These are phyloP conservation scores for Saccharomyces uvarum DNA, from an alignment of 1,139 yeast species.

Conservation along the genomic window DNA sequence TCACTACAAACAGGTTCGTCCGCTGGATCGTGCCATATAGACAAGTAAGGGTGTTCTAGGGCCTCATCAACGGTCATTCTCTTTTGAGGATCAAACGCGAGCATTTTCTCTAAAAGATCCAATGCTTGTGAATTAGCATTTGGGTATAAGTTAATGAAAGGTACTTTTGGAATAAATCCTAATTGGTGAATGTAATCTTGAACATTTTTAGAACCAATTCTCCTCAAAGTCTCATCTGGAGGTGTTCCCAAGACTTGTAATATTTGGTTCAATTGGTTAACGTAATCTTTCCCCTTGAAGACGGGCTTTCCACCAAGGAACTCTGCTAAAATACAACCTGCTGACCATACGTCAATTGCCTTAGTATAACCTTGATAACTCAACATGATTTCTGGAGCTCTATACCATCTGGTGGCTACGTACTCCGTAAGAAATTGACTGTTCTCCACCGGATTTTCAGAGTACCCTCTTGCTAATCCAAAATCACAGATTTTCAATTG, in stretches of 20 bases:
- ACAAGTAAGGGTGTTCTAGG: conserved; percentile 76
- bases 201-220: conserved; percentile 84
- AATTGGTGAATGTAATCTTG: conserved; percentile 85
- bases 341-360: conserved; percentile 96
- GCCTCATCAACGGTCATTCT: conserved; percentile 89
- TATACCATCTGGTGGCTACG: conserved; percentile 96
- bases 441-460: conserved; percentile 74
- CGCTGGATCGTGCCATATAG: conserved; percentile 93
- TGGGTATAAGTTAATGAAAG: conserved; percentile 69
- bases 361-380: conserved; percentile 88
- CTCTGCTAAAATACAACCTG: conserved; percentile 93
- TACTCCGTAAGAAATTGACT: conserved; percentile 92
- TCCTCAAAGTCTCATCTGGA: conserved; percentile 66
- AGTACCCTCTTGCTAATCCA: conserved; percentile 93
- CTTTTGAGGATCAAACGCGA: conserved; percentile 78
- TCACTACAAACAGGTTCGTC: conserved; percentile 85
- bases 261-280: conserved; percentile 88
- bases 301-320: conserved; percentile 85
- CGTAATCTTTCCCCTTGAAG: conserved; percentile 91
- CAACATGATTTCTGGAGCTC: conserved; percentile 96
- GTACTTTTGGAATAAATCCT: conserved; percentile 75
- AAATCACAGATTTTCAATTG: conserved; percentile 94
- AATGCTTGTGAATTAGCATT: conserved; percentile 80
- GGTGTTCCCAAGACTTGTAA: conserved; percentile 86
- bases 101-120: conserved; percentile 73